Evolutionary conservation across 1,284 basidiomycete genomes (phyloP).

Genomic region (Exobasidium cylindrosporum): DNA sequence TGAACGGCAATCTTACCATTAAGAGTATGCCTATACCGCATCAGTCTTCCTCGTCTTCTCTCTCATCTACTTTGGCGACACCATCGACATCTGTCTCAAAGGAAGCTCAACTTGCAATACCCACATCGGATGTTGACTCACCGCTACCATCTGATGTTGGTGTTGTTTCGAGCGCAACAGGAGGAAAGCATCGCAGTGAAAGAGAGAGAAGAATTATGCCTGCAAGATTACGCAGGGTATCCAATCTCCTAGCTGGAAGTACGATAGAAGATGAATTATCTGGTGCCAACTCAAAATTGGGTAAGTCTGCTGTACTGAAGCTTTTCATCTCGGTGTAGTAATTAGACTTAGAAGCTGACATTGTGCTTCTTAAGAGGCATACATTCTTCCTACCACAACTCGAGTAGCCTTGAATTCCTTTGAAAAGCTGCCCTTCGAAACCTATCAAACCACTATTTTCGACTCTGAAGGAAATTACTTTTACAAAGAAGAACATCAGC

Average conservation of each 20-base stretch:
- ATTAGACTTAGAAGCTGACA: too few species aligned
- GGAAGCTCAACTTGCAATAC: background rate
- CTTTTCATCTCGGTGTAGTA: too few species aligned
- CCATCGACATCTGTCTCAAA: background rate
- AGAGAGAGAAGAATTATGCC: slow-evolving; percentile 26
- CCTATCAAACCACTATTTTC: slow-evolving; percentile 15
- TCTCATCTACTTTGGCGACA: background rate
- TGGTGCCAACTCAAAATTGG: slow-evolving; percentile 14
- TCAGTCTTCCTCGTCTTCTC: too few species aligned
- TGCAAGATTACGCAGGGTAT: slow-evolving; percentile 30
- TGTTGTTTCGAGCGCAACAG: background rate
- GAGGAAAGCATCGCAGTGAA: background rate
- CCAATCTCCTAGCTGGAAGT: slow-evolving; percentile 34
- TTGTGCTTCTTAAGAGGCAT: background rate
- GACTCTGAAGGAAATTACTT: slow-evolving; percentile 17
- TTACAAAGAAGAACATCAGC: slow-evolving; percentile 12
- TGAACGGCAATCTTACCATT: too few species aligned
- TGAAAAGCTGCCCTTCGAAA: slow-evolving; percentile 6
- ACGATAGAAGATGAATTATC: slow-evolving; percentile 38
- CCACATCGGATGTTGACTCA: background rate
- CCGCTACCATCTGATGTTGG: background rate
- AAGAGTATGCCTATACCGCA: too few species aligned
- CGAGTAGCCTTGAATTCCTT: slow-evolving; percentile 27
- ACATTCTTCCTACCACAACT: slow-evolving; percentile 12
- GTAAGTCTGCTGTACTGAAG: slow-evolving; percentile 14